A percentile compares a stretch with the other conserved stretches of the same genome.
Evolutionary conservation across 805 yeast genomes (phyloP).

Genomic region (Wickerhamiella shivajii): DNA sequence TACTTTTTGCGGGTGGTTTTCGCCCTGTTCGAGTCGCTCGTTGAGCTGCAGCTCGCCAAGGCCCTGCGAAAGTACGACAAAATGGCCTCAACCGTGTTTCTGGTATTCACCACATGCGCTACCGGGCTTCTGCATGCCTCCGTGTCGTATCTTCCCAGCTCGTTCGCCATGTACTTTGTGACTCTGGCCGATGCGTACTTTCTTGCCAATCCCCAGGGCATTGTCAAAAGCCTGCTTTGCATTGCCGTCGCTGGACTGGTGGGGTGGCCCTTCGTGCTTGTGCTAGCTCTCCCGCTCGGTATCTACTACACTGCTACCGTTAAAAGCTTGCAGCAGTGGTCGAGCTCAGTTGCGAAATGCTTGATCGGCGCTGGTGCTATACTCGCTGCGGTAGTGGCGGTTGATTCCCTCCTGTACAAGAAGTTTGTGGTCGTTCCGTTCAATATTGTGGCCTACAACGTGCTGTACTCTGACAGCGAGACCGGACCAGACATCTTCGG

Average conservation of each 20-base stretch:
- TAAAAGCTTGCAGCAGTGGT: constrained; percentile 15
- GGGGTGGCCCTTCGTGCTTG: constrained; percentile 86
- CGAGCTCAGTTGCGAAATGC: constrained; percentile 8
- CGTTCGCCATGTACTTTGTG: constrained; percentile 46
- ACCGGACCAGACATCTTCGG: constrained; percentile 90
- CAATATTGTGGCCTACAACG: constrained; percentile 75
- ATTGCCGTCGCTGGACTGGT: constrained; percentile 54
- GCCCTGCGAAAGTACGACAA: constrained; percentile 27
- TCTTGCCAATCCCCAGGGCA: constrained; percentile 6
- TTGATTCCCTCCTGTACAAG: constrained; percentile 41
- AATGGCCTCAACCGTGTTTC: constrained; percentile 43
- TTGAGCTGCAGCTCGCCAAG: constrained; percentile 40
- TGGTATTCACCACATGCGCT: constrained; percentile 40
- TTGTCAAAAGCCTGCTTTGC: constrained; percentile 23
- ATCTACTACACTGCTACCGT: constrained; percentile 21
- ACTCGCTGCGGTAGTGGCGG: constrained; percentile 21
- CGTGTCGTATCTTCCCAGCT: constrained; percentile 70
- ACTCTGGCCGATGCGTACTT: constrained; percentile 20
- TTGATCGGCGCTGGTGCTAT: constrained; percentile 13
- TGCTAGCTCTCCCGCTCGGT: constrained; percentile 46
- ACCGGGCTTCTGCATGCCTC: constrained; percentile 88
- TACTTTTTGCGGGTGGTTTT: constrained; percentile 37
- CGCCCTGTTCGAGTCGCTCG: constrained; percentile 28
- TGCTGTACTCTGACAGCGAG: constrained; percentile 45
- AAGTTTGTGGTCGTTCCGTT: constrained; percentile 55